Evolutionary conservation across 495 filamentous ascomycete species (phyloP).

Genomic region (Daldinia vernicosa): DNA sequence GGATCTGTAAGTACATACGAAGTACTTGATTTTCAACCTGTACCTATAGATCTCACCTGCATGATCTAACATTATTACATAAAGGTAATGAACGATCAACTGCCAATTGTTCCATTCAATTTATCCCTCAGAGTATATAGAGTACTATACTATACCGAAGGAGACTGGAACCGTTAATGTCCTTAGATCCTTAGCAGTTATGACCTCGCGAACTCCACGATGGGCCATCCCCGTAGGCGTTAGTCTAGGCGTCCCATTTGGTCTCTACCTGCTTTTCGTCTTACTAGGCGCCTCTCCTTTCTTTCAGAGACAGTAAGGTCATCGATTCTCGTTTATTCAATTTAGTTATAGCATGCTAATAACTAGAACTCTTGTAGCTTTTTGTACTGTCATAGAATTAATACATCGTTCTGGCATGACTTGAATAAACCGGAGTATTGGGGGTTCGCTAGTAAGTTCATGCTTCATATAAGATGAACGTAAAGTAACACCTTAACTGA

Average conservation of each 20-base stretch:
- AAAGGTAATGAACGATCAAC: no score
- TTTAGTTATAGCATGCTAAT: conserved; percentile 20
- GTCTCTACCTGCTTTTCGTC: conserved; percentile 56
- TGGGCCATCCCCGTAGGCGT: conserved; percentile 41
- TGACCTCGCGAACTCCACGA: conserved; percentile 33
- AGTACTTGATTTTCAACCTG: no score
- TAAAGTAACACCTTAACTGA: conserved; percentile 1
- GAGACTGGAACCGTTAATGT: no score
- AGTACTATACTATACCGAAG: no score
- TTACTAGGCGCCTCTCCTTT: conserved; percentile 57
- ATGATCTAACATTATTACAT: no score
- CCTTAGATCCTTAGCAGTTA: not conserved
- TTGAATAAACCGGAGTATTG: conserved; percentile 77
- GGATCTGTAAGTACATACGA: no score
- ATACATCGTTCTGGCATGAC: conserved; percentile 73
- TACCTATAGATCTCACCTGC: no score
- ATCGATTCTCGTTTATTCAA: conserved; percentile 2
- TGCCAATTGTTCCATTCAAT: no score
- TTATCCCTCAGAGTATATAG: no score
- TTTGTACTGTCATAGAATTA: conserved; percentile 79
- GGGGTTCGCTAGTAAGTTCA: conserved; percentile 77
- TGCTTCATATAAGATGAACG: not conserved
- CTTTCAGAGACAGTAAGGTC: conserved; percentile 68
- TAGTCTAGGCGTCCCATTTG: conserved; percentile 52
- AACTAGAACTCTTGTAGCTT: conserved; percentile 56